Conservation (phyloP, 305 asterid species). For the Fraxinus albicans region DNA sequence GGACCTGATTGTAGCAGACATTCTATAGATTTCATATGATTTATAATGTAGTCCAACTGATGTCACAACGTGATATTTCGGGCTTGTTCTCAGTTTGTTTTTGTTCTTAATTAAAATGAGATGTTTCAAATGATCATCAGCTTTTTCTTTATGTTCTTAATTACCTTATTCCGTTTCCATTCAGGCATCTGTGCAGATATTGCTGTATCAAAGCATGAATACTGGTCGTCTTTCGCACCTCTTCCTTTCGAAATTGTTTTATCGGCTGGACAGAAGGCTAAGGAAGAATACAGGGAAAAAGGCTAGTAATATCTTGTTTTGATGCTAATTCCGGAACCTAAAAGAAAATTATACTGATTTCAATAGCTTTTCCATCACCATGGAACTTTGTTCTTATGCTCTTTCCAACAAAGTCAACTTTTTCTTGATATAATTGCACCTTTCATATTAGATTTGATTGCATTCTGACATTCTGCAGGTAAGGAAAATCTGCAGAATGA, state of each 20-base stretch:
- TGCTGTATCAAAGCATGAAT: conserved; percentile 73
- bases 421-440: not conserved
- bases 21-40: not conserved
- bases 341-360: conserved; percentile 10
- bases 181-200: conserved; percentile 82
- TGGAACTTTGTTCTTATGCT: not conserved
- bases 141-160: not conserved
- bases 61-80: not conserved
- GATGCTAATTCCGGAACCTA: conserved; percentile 22
- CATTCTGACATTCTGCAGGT: conserved; percentile 47
- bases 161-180: conserved; percentile 7
- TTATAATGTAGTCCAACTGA: not conserved
- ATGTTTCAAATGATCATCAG: not conserved
- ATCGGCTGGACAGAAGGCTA: conserved; percentile 97
- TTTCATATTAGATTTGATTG: not conserved
- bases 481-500: conserved; percentile 50
- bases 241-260: conserved; percentile 91
- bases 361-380: not conserved
- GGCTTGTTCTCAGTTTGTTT: not conserved
- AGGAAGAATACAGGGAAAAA: conserved; percentile 73
- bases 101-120: not conserved
- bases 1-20: not conserved
- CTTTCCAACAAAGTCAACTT: not conserved
- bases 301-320: conserved; percentile 48
- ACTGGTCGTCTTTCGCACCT: conserved; percentile 98